Base-by-base conservation (phyloP, 441 rosid species). In the Cnidoscolus chayamansa region DNA sequence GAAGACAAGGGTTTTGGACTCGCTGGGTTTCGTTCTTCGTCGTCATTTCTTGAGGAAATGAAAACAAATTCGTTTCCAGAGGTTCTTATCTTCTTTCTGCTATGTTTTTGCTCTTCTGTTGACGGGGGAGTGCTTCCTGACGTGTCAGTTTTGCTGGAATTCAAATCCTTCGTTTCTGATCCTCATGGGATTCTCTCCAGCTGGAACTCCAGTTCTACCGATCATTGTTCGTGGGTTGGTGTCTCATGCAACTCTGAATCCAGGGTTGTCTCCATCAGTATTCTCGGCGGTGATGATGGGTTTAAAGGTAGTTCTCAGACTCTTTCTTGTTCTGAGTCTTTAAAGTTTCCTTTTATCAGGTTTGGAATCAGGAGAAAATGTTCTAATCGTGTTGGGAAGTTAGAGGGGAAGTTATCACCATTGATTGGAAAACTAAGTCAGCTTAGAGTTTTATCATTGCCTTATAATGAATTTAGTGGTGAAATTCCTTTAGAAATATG, bases 211-310 rank as follows among this genome's bases (percentile, higher is more conserved):
- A 74, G 74, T 19, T 73, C 5, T 48, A 66, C 86, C 56, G 70
- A 77, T 43, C 83, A 86, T 80, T 89, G 96, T 77, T 78, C 89
- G 4, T 94, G 97, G 97, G 63, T 63, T 64, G 97, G 99, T 10
- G 93, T 94, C 15, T 54, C 81, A 11, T 94, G 99, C 72, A 88
- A 89, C 81, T 76, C 84, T 17, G 73, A 73, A 37, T 86, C 89
- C 2, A 82, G 88, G 72, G 95, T 89, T 70, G 82, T 86, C 75
- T 83, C 94, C 32, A 76, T 91, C 49, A 86, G 82, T 60, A 78
- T 94, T 70, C 73, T 81, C 9, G 92, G 90, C 4, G 17, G 61
- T 40, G 77, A 79, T 57, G 74, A 20, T 15, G 53, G 19, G 4
- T 1, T 74, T 58, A 67, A 78, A 77, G 86, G 76, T 78, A 75